Base-by-base conservation (phyloP, 768 basidiomycete genomes). In the Tricholoma hemisulphureum region DNA sequence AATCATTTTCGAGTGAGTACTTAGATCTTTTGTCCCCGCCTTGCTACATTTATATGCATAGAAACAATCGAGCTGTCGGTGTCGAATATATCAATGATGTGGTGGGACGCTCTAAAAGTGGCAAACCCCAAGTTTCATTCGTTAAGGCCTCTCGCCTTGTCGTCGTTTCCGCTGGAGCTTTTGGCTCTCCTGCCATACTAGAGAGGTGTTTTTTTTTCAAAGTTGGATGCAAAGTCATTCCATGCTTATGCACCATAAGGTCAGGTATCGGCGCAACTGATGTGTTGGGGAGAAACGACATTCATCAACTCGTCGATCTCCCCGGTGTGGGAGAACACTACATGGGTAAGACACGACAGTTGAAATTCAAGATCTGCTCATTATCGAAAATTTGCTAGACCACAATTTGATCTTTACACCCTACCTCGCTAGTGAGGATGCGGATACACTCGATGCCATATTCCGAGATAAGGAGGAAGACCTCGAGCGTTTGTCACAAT, bases 281-380 rank as follows among this genome's bases (percentile, higher is more conserved):
- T 0, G 62, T 87, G 41, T 71, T 91, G 39, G 64, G 77, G 35
- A 71, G 69, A 31, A 71, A 80, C 51, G 76, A 75, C 9, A 79
- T 93, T 31, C 63, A 70, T 7, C 73, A 76, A 58, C 51, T 83
- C 24, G 77, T 88, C 14, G 83, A 89, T 53, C 80, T 92, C 9
- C 88, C 89, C 0, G 87, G 87, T 16, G 91, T 95, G 0, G 91
- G 91, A 13, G 86, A 88, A 66, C 82, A 89, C 60, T 84, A 81
- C 55, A 76, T 79, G 62, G 84, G 83, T 81, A 52, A 35, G 65
- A 54, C n/a, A 23, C 35, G 34, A 14, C 6, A 6, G 6, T 48
- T 6, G 14, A 32, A 32, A 6, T 14, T 9, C 10, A 9, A 4
- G 6, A n/a, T 2, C 45, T 21, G 11, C 32, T 48, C n/a, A 31